Conservation (phyloP, 257 asterid genomes). For the Scutellaria galericulata region DNA sequence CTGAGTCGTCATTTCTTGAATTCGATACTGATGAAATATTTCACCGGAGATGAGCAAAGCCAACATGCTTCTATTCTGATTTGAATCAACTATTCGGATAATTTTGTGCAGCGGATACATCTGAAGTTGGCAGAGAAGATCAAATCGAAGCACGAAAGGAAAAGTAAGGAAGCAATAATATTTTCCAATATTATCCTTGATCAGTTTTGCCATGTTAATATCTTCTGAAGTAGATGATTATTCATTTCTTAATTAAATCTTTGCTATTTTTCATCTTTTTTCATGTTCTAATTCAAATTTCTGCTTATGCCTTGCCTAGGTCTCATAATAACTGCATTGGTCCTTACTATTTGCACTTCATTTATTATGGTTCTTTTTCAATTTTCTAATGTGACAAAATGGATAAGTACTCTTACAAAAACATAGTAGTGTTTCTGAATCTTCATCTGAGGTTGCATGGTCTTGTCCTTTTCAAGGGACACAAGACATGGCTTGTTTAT, state of each 20-base stretch:
- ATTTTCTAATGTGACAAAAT: constrained; percentile 22
- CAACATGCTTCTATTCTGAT: no score
- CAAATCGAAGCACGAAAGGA: constrained; percentile 70
- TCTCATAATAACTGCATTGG: neutral
- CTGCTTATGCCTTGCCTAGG: neutral
- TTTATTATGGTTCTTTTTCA: neutral
- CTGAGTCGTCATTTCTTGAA: no score
- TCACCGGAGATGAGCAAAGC: neutral
- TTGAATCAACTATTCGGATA: no score
- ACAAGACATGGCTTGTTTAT: neutral
- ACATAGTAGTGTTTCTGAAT: constrained; percentile 7
- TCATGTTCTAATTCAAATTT: neutral
- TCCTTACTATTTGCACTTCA: neutral
- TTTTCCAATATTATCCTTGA: neutral
- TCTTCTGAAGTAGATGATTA: no score
- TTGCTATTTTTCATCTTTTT: no score
- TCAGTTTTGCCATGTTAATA: neutral
- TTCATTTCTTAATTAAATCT: no score
- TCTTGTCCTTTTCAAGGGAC: constrained; percentile 37
- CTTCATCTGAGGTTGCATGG: constrained; percentile 23
- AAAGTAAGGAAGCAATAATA: constrained; percentile 73
- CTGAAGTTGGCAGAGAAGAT: constrained; percentile 74
- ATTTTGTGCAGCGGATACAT: constrained; percentile 52
- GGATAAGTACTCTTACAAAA: neutral
- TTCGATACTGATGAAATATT: no score